Evolutionary conservation across 176 grass and related monocot species (phyloP), one percentile per base, ranked within the genome.

Genomic region (Oryza officinalis): DNA sequence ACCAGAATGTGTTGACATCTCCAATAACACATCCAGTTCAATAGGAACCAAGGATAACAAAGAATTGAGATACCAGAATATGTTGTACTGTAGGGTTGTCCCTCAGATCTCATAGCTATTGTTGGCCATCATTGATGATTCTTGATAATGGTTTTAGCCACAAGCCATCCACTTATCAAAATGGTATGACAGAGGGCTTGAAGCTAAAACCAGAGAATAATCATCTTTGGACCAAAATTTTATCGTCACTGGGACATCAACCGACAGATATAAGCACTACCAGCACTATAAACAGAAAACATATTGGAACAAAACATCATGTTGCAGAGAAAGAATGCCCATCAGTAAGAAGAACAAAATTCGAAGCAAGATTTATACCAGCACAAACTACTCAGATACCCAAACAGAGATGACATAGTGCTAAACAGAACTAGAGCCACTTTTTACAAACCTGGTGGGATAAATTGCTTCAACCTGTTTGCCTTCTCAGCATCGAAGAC

Each of bases 21-120:
- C 8, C 59, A 38, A 22, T 4, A 84, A 78, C 10, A 2, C 27
- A 50, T 18, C 23, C 14, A 14, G 12, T 33, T 44, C 63, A 92
- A 3, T 2, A 17, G 10, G 61, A 57, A 72, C 10, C 7, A 43
- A 22, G 2, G 27, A 40, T 23, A 13, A 49, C 2, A 2, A 20
- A 46, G 44, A 12, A 65, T 28, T 10, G 2, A 3, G 3, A 31
- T 37, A 0, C 45, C 10, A 44, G 10, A 23, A 49, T 49, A 38
- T 38, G 37, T 38, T 38, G 7, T 38, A 17, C 27, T 22, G 70
- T 20, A 59, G 7, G 82, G 12, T 4, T 8, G 79, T 35, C 88
- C 92, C 92, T 91, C 92, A 7, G 92, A 94, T 94, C 91, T 93
- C 91, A 93, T 93, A 93, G 91, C 92, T 94, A 91, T 88, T 80